Conservation (phyloP, 352 stramenopile genomes). For the Blastocystis sp. region DNA sequence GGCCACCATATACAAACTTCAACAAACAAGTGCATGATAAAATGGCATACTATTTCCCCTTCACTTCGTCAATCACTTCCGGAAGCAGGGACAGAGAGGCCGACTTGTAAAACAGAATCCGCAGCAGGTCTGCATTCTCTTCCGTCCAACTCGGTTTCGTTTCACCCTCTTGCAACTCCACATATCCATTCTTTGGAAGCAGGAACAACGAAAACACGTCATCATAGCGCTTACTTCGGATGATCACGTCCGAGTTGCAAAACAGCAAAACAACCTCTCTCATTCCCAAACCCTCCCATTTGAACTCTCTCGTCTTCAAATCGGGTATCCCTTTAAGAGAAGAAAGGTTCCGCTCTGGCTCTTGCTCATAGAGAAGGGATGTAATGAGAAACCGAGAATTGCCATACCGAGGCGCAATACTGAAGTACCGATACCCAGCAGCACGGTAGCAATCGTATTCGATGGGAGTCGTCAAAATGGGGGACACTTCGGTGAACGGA, state of each 20-base stretch:
- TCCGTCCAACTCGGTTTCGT: slow-evolving; percentile 11
- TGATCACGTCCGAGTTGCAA: slow-evolving; percentile 43
- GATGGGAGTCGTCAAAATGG: background rate
- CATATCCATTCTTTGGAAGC: slow-evolving; percentile 48
- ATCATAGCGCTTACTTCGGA: background rate
- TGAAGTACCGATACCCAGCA: slow-evolving; percentile 29
- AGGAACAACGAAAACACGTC: slow-evolving; percentile 50
- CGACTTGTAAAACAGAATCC: slow-evolving; percentile 27
- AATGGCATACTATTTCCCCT: slow-evolving; percentile 11
- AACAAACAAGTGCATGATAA: no score
- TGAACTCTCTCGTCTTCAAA: slow-evolving; percentile 8
- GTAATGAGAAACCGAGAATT: background rate
- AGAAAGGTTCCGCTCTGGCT: background rate
- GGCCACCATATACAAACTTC: no score
- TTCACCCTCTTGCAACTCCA: background rate
- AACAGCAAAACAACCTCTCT: slow-evolving; percentile 36
- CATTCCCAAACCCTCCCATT: slow-evolving; percentile 1
- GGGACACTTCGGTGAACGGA: background rate
- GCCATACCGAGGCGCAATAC: background rate
- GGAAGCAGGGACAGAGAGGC: background rate
- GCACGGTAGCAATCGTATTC: slow-evolving; percentile 62
- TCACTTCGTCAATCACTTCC: background rate
- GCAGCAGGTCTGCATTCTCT: background rate
- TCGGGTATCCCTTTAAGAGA: background rate
- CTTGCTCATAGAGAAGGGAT: background rate